Base-by-base conservation (phyloP, 352 stramenopile species). In the Phytophthora sansomeana region DNA sequence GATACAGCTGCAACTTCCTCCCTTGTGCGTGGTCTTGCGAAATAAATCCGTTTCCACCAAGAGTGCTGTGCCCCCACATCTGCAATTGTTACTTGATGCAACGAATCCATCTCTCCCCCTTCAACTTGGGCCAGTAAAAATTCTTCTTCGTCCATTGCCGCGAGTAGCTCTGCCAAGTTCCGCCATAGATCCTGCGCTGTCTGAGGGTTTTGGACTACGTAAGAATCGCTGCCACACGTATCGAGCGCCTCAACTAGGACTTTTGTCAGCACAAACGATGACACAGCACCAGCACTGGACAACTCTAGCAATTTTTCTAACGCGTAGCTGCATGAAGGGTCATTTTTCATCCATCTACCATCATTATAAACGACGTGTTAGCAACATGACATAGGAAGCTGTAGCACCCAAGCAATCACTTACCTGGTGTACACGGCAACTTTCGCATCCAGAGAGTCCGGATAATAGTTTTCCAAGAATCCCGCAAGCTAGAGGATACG, bases 21-120 rank as follows among this genome's bases (percentile, higher is more conserved):
- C 21, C 48, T 13, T 0, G 62, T 76, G 13, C 55, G 58, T 24
- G 81, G 81, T 36, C 72, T 76, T 6, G 69, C 72, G 44, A 91
- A 87, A 58, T 78, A 94, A 1, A 83, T 46, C n/a, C 73, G 64
- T 26, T 81, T 84, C 85, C 85, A 94, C 85, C 85, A 94, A 16
- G 36, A 42, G 16, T 29, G 63, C 24, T 67, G 74, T 30, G 33
- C 21, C 47, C 72, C 69, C 19, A 83, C 57, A 51, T 77, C 72
- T 51, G 53, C 48, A 46, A 83, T 58, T 21, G 67, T 75, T 49
- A 67, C 46, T 64, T 69, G 50, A 6, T 58, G 43, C 8, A 39
- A 67, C 3, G 46, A 11, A 29, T 63, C 35, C n/a, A 21, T 24
- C 5, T 44, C 21, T 44, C 33, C 36, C 36, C 17, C 24, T 43